Conservation (phyloP, 1,284 basidiomycete genomes). For the Rhodotorula sp. region DNA sequence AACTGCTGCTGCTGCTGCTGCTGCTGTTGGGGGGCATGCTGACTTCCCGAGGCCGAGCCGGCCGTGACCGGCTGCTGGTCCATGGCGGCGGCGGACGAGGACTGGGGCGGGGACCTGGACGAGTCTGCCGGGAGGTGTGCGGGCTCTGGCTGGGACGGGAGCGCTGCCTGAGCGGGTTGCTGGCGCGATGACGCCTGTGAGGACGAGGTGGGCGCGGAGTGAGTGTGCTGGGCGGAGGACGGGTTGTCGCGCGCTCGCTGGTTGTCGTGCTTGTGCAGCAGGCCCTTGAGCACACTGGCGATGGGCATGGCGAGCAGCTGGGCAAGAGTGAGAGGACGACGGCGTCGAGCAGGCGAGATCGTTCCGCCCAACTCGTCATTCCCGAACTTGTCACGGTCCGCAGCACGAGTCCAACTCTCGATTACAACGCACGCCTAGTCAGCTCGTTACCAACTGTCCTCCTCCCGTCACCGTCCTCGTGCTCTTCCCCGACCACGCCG, state of each 20-base stretch:
- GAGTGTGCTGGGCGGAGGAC: not conserved
- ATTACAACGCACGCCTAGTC: too few species aligned
- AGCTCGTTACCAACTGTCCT: too few species aligned
- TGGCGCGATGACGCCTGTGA: not conserved
- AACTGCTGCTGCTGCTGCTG: conserved; percentile 5
- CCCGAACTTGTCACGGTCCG: not conserved
- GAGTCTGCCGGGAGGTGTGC: conserved; percentile 3
- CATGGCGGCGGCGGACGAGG: conserved; percentile 1
- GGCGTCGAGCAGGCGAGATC: not conserved
- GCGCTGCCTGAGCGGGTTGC: not conserved
- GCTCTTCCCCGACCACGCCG: too few species aligned
- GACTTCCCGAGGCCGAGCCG: not conserved
- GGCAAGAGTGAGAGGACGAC: not conserved
- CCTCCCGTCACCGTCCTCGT: too few species aligned
- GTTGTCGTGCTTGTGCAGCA: conserved; percentile 16
- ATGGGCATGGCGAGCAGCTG: conserved; percentile 1
- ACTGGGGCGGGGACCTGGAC: not conserved
- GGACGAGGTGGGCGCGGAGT: not conserved
- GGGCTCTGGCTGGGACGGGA: conserved; percentile 3
- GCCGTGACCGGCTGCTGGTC: not conserved
- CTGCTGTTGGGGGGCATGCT: conserved; percentile 1
- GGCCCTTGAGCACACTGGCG: conserved; percentile 4
- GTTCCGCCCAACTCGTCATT: not conserved
- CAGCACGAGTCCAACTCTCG: not conserved
- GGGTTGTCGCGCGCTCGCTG: not conserved